Percentiles rank a stretch among this genome's conserved stretches.
phyloP scores from a whole-genome alignment of 306 rosid genomes.

The Coriaria nepalensis region DNA sequence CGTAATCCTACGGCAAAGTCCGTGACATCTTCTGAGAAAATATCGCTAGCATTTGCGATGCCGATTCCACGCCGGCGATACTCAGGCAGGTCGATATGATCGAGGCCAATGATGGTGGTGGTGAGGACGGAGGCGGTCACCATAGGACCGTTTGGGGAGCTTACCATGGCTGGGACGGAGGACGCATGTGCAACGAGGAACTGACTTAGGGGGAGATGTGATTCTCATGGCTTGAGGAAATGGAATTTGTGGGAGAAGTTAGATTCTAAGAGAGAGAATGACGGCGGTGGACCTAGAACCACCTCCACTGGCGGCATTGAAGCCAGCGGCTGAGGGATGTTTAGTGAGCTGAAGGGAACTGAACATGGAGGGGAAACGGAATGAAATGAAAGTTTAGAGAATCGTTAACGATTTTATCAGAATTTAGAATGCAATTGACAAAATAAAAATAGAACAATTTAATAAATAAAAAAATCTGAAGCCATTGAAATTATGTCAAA shows the following conservation, averaged over 20 bases:
- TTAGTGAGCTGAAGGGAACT: too few relatives aligned
- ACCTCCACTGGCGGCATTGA: neutral
- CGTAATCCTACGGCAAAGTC: constrained; percentile 38
- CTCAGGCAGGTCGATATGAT: constrained; percentile 18
- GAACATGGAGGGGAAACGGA: too few relatives aligned
- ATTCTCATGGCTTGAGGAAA: constrained; percentile 17
- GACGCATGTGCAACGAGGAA: constrained; percentile 9
- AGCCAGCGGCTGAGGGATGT: too few relatives aligned
- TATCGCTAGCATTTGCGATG: constrained; percentile 22
- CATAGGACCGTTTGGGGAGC: neutral
- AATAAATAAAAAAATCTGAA: too few relatives aligned
- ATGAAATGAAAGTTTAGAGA: too few relatives aligned
- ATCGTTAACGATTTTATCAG: too few relatives aligned
- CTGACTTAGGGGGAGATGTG: constrained; percentile 12
- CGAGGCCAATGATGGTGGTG: constrained; percentile 18
- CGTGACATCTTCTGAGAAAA: constrained; percentile 36
- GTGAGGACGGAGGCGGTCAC: constrained; percentile 12
- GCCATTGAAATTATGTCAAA: too few relatives aligned
- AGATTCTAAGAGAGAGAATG: constrained; percentile 9
- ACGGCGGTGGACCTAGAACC: constrained; percentile 1
- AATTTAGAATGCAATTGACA: too few relatives aligned
- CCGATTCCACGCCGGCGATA: constrained; percentile 11
- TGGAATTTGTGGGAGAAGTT: constrained; percentile 15
- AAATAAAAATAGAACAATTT: too few relatives aligned
- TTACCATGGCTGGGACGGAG: constrained; percentile 13